Conservation (phyloP, 306 rosid species). For the Rubus idaeus region DNA sequence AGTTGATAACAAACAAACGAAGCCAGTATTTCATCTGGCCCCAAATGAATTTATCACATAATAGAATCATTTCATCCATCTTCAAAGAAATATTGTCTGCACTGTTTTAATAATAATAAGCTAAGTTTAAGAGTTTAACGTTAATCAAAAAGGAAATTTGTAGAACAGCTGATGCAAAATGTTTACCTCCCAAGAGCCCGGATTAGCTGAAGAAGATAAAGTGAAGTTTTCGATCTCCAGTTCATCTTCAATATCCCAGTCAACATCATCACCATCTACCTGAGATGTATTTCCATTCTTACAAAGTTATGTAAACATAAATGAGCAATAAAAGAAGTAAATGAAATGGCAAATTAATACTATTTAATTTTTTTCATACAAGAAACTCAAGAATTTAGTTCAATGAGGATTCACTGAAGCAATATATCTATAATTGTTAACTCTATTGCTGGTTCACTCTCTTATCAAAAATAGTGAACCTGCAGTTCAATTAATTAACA, state of each 20-base stretch:
- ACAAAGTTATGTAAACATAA: conserved; percentile 13
- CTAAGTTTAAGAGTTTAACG: neutral
- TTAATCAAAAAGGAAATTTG: neutral
- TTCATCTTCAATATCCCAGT: conserved; percentile 89
- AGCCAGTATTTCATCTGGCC: neutral
- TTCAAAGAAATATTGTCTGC: neutral
- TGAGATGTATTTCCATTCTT: conserved; percentile 66
- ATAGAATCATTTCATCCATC: neutral
- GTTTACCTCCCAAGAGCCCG: conserved; percentile 50
- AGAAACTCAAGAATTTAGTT: neutral
- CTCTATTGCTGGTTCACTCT: too few relatives aligned
- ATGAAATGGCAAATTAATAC: neutral
- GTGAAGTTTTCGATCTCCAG: conserved; percentile 61
- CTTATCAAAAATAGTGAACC: too few relatives aligned
- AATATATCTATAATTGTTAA: too few relatives aligned
- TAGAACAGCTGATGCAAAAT: conserved; percentile 9
- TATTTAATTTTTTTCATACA: neutral
- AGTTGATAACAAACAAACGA: too few relatives aligned
- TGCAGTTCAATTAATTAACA: too few relatives aligned
- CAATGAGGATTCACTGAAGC: too few relatives aligned
- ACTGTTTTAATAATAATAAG: neutral
- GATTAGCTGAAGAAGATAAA: conserved; percentile 39
- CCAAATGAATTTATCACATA: neutral
- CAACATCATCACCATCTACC: conserved; percentile 46
- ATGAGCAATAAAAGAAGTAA: conserved; percentile 12